A percentile compares a stretch with the other conserved stretches of the same genome.
Evolutionary conservation across 1,284 basidiomycete species (phyloP).

Genomic region (Rhodotorula sp.): DNA sequence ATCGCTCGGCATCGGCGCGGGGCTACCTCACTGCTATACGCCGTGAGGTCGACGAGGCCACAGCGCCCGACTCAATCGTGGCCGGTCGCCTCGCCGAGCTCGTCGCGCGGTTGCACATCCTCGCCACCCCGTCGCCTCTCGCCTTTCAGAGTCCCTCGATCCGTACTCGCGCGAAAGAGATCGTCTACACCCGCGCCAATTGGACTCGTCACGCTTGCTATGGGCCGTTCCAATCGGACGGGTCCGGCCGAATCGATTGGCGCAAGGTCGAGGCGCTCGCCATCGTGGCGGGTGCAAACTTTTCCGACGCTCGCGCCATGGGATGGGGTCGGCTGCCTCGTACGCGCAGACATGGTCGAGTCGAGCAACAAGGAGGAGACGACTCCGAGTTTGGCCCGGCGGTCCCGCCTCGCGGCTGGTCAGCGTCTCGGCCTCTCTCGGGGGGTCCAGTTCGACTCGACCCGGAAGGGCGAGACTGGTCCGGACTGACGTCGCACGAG

Average conservation of each 20-base stretch:
- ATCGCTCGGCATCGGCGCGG: too few species aligned
- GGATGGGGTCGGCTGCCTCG: constrained; percentile 10
- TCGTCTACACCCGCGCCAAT: constrained; percentile 29
- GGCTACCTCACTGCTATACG: background rate
- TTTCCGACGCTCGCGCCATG: constrained; percentile 13
- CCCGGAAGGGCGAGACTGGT: constrained; percentile 24
- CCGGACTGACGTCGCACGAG: constrained; percentile 23
- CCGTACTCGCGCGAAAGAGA: constrained; percentile 22
- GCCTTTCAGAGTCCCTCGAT: background rate
- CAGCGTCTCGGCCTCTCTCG: background rate
- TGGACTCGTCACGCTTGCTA: background rate
- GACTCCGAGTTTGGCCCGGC: background rate
- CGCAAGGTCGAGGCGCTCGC: constrained; percentile 25
- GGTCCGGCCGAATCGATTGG: constrained; percentile 22
- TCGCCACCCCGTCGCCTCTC: constrained; percentile 17
- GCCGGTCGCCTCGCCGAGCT: constrained; percentile 11
- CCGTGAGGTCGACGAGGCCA: too few species aligned
- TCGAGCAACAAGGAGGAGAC: background rate
- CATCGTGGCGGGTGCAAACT: constrained; percentile 17
- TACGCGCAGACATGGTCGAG: background rate
- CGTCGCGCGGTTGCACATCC: constrained; percentile 19
- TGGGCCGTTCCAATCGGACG: constrained; percentile 29
- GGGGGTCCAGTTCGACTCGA: background rate
- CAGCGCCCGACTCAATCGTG: background rate
- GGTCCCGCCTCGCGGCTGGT: constrained; percentile 4